A percentile compares a stretch with the other conserved stretches of the same genome.
Conservation (phyloP, 352 stramenopile genomes). For the Pythium pyrilobum region DNA sequence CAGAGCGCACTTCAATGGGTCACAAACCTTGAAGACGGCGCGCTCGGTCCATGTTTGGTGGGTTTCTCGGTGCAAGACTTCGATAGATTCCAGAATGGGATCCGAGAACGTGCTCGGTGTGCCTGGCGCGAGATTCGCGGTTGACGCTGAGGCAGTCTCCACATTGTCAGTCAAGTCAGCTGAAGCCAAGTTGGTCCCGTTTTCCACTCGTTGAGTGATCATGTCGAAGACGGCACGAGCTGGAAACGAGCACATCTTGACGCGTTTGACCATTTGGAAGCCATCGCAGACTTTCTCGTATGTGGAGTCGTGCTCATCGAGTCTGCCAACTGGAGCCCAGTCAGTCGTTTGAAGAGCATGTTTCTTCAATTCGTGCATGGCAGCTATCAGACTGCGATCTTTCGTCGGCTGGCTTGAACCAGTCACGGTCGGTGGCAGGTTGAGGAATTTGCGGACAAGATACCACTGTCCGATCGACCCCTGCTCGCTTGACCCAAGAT, state of each 20-base stretch:
- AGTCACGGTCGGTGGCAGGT: conserved; percentile 28
- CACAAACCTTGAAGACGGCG: conserved; percentile 42
- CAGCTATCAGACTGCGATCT: conserved; percentile 42
- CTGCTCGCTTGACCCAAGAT: conserved; percentile 35
- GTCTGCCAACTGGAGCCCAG: conserved; percentile 33
- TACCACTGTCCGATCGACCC: conserved; percentile 63
- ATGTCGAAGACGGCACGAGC: conserved; percentile 69
- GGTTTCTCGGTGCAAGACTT: conserved; percentile 40
- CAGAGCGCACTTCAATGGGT: too few species aligned
- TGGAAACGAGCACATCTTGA: conserved; percentile 53
- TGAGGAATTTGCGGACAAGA: conserved; percentile 58
- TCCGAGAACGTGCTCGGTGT: conserved; percentile 18
- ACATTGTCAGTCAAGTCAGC: not conserved
- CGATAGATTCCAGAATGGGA: conserved; percentile 42
- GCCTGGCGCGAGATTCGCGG: too few species aligned
- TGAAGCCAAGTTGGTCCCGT: not conserved
- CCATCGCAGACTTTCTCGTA: conserved; percentile 53
- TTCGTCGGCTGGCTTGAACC: conserved; percentile 32
- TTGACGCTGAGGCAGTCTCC: too few species aligned
- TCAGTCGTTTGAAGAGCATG: conserved; percentile 29
- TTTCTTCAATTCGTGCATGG: conserved; percentile 49
- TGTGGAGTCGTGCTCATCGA: conserved; percentile 39
- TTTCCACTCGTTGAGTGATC: conserved; percentile 35
- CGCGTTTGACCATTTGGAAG: conserved; percentile 65
- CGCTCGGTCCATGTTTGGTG: conserved; percentile 51